phyloP scores from a whole-genome alignment of 1,284 basidiomycete genomes.

The Golubevia sp. region DNA sequence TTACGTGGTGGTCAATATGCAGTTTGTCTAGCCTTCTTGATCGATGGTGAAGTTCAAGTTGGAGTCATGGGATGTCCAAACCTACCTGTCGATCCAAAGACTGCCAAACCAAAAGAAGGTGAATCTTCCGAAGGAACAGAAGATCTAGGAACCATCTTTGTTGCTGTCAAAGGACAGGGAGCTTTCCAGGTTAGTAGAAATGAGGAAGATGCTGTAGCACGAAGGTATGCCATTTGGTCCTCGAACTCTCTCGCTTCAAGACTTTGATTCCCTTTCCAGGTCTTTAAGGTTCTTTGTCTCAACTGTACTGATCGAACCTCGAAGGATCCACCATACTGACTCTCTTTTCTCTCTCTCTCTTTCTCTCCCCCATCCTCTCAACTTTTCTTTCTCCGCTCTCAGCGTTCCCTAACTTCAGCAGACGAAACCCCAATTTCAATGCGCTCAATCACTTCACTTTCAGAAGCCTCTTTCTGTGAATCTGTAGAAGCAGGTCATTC shows the following conservation, averaged over 20 bases:
- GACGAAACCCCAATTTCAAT: constrained; percentile 33
- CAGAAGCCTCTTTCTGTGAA: constrained; percentile 78
- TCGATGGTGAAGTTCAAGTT: constrained; percentile 73
- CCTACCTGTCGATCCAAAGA: constrained; percentile 64
- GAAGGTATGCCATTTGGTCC: background rate
- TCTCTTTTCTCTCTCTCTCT: too few relatives aligned
- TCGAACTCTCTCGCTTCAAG: too few relatives aligned
- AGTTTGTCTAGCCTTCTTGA: constrained; percentile 88
- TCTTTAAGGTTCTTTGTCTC: background rate
- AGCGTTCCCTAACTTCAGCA: constrained; percentile 30
- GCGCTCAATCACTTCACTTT: constrained; percentile 58
- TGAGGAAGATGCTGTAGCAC: constrained; percentile 4
- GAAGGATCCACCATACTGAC: too few relatives aligned
- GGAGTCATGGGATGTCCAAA: constrained; percentile 97
- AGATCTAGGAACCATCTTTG: constrained; percentile 51
- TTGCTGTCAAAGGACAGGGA: constrained; percentile 48
- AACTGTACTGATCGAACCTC: too few relatives aligned
- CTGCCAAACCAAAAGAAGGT: constrained; percentile 47
- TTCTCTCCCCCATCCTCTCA: background rate
- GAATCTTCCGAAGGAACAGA: constrained; percentile 35
- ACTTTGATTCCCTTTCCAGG: background rate
- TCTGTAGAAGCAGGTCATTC: constrained; percentile 92
- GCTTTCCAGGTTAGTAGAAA: constrained; percentile 23
- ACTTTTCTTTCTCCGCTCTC: background rate
- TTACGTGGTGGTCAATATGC: constrained; percentile 95